Base-by-base conservation (phyloP, 176 grass and related monocot genomes). In the Hordeum marinum region DNA sequence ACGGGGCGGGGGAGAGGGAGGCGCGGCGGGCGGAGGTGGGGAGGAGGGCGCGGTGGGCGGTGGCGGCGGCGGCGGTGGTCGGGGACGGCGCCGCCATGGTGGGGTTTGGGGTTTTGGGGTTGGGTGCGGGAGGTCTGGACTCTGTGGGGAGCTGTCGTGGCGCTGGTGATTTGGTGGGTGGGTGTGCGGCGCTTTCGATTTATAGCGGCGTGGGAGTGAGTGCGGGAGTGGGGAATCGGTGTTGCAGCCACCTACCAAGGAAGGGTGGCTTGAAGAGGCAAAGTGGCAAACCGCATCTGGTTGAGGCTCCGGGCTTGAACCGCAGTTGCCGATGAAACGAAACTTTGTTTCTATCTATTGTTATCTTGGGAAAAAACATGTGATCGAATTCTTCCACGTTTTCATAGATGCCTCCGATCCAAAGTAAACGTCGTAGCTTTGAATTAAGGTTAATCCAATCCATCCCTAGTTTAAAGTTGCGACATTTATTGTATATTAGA, bases 81-180 rank as follows among this genome's bases (percentile, higher is more conserved):
- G 81, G 80, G 48, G 76, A 18, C 36, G 85, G 89, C 89, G 89
- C 85, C 89, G 89, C 89, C 89, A 90, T 90, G 80, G 88, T 9
- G 40, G 80, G 68, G 26, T 6, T 37, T 15, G 9, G 41, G 81
- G 79, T 73, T 72, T 82, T 71, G 70, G 72, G 79, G 77, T 46
- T 83, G 27, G 13, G 42, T 3, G 32, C 40, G 15, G 42, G 37
- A 9, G 63, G 8, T 20, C 0, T 24, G 24, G 3, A 11, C 36
- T 23, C 32, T 68, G 65, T 34, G 20, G 12, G 7, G 17, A 6
- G 80, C 21, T 23, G 74, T 29, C 48, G 17, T 39, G 9, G 26
- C 6, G 35, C 5, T 64, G 25, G 21, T 57, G 52, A 9, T 59
- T 57, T 3, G 78, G 66, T 43, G 32, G 43, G 66, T 42, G 14